Evolutionary conservation across 192 early-diverging fungal species (phyloP), one percentile per base, ranked within the genome.

Genomic region (Backusella australiensis): DNA sequence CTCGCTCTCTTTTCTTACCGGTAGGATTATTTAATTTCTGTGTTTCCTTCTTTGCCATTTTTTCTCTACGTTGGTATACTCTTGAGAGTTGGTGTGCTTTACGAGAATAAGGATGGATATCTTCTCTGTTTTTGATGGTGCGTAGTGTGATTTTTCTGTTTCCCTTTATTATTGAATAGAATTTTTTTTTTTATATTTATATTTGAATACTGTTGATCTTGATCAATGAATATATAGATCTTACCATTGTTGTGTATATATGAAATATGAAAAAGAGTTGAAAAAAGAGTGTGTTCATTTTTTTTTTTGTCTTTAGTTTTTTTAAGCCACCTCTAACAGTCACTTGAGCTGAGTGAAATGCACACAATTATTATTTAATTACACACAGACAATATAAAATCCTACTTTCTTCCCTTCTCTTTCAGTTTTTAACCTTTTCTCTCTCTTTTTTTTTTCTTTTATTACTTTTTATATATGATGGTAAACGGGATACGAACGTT

Each of bases 101-200:
- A 38, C 88, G 80, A 17, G 86, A 88, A 23, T 85, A 87, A 34
- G 88, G 88, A 53, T 89, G 86, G 35, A 85, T 83, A 69, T 80
- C 80, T 52, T 86, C 82, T 75, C 83, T 80, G 70, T 89, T 89
- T 76, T 89, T 89, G 81, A 88, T 86, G 38, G 88, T 70, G 66
- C 89, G 89, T 59, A 89, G 74, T 70, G 88, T 89, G 68, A 86
- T 83, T 77, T 78, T 71, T 74, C 86, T 86, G 72, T 87, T 88
- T 71, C 69, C 69, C 69, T 71, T 26, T 15, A 26, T 39, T 34
- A 32, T 29, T 21, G 3, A 46, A 39, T 6, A 29, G 7, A 26
- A n/a, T 7, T 42, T 21, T n/a, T 69, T 69, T 69, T 17, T 3
- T 3, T 32, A 39, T 39, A 5, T 42, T 29, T 44, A 17, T 38